Evolutionary conservation across 371 early-diverging fungal species (phyloP), one percentile per base, ranked within the genome.

Genomic region (Coemansia sp.): DNA sequence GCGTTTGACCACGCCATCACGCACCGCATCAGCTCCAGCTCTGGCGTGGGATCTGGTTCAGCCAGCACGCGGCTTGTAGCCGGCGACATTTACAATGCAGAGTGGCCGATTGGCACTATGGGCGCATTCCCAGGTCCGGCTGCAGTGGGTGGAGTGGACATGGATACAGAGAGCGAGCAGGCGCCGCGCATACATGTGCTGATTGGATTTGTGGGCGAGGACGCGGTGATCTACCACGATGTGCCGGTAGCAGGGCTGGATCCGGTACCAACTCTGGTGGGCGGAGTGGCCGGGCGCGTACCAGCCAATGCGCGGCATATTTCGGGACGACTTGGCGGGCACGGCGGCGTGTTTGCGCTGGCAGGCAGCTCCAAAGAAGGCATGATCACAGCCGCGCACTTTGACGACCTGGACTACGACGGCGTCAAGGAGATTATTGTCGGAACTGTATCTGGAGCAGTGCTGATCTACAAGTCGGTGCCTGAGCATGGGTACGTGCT

Each of bases 341-440:
- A 52, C 5, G 79, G 79, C 21, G 79, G 79, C 21, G 71, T 78
- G 28, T 78, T 71, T 19, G 28, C 79, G 48, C 64, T 78, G 63
- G 48, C 67, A 3, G 72, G 69, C 15, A 78, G 79, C 48, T 61
- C 71, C 4, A 56, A 41, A 15, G 79, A 78, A 21, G 79, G 79
- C 24, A 29, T 78, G 58, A 64, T 90, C 2, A 71, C 89, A 24
- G 84, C 88, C 13, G 87, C 88, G 1, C 88, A 89, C 79, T 87
- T 85, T 17, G 86, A 87, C 83, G 92, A 91, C 62, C 84, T 90
- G 11, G 89, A 90, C 59, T 89, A 86, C 85, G 87, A 89, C 76
- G 92, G 91, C 2, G 80, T 80, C 44, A 82, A 83, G 41, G 92
- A 91, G 68, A 79, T 91, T 13, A 56, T 91, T 36, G 84, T 89